A percentile compares a stretch with the other conserved stretches of the same genome.
Evolutionary conservation across 2,329 filamentous ascomycete species (phyloP).

Genomic region (Elsinoe australis): DNA sequence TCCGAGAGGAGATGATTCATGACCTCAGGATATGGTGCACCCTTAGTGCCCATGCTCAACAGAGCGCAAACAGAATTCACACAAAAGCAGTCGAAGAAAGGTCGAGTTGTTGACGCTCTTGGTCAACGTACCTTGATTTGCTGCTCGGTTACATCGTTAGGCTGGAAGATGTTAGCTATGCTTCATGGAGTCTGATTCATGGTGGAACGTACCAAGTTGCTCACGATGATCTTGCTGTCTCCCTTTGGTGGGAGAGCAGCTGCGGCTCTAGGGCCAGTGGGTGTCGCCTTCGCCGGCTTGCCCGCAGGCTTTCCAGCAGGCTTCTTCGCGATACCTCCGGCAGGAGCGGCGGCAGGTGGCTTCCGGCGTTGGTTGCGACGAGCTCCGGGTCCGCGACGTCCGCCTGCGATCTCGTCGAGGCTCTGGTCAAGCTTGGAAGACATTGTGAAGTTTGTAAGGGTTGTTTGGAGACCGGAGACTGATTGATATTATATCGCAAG

Average conservation of each 20-base stretch:
- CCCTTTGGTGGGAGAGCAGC: constrained; percentile 53
- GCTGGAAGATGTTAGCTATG: constrained; percentile 54
- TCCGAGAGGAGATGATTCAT: constrained; percentile 9
- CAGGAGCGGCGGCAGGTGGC: constrained; percentile 53
- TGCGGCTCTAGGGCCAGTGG: constrained; percentile 48
- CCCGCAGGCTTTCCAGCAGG: constrained; percentile 49
- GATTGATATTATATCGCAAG: too few relatives aligned
- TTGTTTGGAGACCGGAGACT: too few relatives aligned
- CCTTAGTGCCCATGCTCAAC: constrained; percentile 3
- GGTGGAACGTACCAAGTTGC: constrained; percentile 73
- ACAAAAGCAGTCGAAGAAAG: constrained; percentile 25
- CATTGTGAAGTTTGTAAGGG: constrained; percentile 46
- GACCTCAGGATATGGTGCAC: constrained; percentile 4
- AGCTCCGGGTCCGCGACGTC: constrained; percentile 32
- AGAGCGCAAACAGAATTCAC: constrained; percentile 14
- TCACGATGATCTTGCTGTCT: constrained; percentile 96
- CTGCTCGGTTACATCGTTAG: constrained; percentile 88
- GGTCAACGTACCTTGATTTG: constrained; percentile 99
- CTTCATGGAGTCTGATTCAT: constrained; percentile 18
- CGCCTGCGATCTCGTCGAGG: constrained; percentile 75
- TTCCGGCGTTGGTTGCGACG: constrained; percentile 38
- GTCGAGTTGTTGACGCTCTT: constrained; percentile 45
- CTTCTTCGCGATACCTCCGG: constrained; percentile 77
- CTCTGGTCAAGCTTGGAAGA: constrained; percentile 93
- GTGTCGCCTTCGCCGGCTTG: constrained; percentile 52